phyloP scores from a whole-genome alignment of 176 grass and related monocot species.

The Oryza longistaminata region DNA sequence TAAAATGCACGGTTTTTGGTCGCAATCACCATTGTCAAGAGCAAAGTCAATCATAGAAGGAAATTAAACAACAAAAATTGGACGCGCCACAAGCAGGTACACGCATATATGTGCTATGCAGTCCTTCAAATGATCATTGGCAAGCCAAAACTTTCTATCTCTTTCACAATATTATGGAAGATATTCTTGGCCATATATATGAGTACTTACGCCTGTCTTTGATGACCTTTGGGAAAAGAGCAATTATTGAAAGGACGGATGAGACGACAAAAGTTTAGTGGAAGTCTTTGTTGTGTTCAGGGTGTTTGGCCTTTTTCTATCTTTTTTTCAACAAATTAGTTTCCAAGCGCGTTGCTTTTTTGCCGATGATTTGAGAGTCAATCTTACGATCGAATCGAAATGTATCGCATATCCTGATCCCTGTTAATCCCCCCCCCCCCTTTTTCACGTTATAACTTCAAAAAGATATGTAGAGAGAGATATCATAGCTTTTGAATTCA shows the following conservation, averaged over 20 bases:
- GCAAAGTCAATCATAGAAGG: conserved; percentile 6
- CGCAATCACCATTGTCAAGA: background rate
- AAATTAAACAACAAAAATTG: background rate
- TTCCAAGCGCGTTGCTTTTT: background rate
- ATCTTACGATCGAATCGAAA: background rate
- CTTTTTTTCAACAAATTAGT: background rate
- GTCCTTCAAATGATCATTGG: conserved; percentile 24
- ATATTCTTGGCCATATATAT: background rate
- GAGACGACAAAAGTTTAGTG: background rate
- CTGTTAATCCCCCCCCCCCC: background rate
- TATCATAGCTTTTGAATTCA: too few species aligned
- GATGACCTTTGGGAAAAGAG: background rate
- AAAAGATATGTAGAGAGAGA: too few species aligned
- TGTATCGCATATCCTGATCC: background rate
- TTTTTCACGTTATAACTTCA: too few species aligned
- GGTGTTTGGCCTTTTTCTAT: background rate
- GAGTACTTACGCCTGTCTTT: background rate
- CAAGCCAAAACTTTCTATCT: background rate
- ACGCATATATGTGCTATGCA: background rate
- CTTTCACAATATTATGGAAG: background rate
- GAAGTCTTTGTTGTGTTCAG: background rate
- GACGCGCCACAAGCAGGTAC: background rate
- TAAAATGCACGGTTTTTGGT: background rate
- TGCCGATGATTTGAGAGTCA: background rate
- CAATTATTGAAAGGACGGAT: conserved; percentile 1